A percentile compares a stretch with the other conserved stretches of the same genome.
phyloP scores from a whole-genome alignment of 2,329 filamentous ascomycete species.

The Colletotrichum paranaense region DNA sequence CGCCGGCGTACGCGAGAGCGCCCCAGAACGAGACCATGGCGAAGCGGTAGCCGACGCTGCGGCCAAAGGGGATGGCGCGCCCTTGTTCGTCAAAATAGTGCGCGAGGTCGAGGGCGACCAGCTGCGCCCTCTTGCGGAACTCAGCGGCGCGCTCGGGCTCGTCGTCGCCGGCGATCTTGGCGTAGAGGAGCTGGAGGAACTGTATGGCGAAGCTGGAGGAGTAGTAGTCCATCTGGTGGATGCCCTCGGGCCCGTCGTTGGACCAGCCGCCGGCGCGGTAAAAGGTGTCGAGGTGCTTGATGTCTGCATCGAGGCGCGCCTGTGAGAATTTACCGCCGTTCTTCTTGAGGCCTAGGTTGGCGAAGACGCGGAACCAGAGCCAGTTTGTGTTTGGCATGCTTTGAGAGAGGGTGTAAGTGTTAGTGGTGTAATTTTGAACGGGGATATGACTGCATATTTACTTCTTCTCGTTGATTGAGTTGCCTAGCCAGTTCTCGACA shows the following conservation, averaged over 20 bases:
- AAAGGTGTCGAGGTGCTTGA: constrained; percentile 82
- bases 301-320: constrained; percentile 77
- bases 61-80: constrained; percentile 79
- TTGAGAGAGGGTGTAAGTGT: constrained; percentile 4
- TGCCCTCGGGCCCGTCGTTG: constrained; percentile 81
- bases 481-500: constrained; percentile 78
- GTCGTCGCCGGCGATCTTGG: constrained; percentile 74
- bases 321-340: constrained; percentile 79
- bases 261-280: constrained; percentile 87
- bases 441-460: constrained; percentile 41
- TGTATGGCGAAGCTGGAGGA: constrained; percentile 86
- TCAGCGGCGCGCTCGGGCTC: constrained; percentile 75
- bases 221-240: constrained; percentile 89
- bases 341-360: constrained; percentile 81
- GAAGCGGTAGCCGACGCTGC: constrained; percentile 84
- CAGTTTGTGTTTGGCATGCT: constrained; percentile 78
- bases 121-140: constrained; percentile 75
- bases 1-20: constrained; percentile 79
- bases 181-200: constrained; percentile 81
- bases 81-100: constrained; percentile 82
- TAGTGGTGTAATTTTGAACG: not conserved
- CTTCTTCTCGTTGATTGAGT: constrained; percentile 82
- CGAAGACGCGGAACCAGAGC: constrained; percentile 89
- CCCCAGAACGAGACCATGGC: constrained; percentile 89
- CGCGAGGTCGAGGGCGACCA: constrained; percentile 76